Conservation (phyloP, 768 basidiomycete species). For the Serendipita sp. region DNA sequence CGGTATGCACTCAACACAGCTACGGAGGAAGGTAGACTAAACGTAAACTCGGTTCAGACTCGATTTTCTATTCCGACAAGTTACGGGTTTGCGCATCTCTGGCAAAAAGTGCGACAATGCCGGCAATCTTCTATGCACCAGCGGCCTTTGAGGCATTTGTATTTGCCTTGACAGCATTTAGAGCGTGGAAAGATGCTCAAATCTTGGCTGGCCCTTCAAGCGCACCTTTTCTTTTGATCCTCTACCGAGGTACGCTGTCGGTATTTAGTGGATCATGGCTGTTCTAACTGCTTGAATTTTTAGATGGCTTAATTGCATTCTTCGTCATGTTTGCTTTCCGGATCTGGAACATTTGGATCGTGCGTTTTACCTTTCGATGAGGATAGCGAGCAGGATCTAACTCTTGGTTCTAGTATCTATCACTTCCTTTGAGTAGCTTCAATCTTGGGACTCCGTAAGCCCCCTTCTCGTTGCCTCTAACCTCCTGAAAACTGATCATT, state of each 20-base stretch:
- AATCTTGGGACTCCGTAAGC: not conserved
- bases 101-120: not conserved
- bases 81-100: not conserved
- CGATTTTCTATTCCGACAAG: not conserved
- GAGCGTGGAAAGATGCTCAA: not conserved
- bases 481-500: not conserved
- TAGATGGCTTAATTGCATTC: not conserved
- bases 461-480: not conserved
- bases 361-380: not conserved
- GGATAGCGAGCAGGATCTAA: not conserved
- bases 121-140: constrained; percentile 2
- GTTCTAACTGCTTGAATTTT: not conserved
- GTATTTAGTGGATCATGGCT: not conserved
- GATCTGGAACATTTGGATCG: not conserved
- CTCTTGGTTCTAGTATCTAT: not conserved
- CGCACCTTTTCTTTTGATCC: not conserved
- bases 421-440: not conserved
- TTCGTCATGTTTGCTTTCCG: not conserved
- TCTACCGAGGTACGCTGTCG: not conserved
- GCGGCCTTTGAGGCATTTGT: not conserved
- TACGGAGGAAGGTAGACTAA: not conserved
- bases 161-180: not conserved
- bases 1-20: not conserved
- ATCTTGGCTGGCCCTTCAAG: not conserved
- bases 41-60: not conserved